These are phyloP conservation scores for Pleurotus tuber-regium DNA, from an alignment of 768 basidiomycete species.

Conservation along the genomic window DNA sequence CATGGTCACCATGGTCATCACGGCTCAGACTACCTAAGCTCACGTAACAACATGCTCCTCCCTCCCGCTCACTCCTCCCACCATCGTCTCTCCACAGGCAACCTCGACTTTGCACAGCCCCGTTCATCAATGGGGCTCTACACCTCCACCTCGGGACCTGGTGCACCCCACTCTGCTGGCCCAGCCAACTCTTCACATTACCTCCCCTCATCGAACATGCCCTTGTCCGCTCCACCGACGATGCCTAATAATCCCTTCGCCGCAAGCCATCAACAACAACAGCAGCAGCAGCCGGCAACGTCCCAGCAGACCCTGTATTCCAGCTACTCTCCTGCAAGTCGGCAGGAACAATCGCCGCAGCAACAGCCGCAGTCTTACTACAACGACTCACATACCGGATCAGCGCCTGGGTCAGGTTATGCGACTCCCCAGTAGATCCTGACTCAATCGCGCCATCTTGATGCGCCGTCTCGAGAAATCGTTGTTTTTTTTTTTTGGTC, in stretches of 20 bases:
- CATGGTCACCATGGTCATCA: conserved; percentile 35
- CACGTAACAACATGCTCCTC: conserved; percentile 38
- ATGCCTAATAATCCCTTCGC: conserved; percentile 44
- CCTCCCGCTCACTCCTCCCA: conserved; percentile 34
- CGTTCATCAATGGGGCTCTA: neutral
- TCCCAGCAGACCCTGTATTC: too few species aligned
- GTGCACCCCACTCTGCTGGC: conserved; percentile 41
- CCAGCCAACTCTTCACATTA: conserved; percentile 33
- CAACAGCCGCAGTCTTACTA: conserved; percentile 16
- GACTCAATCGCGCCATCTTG: conserved; percentile 36
- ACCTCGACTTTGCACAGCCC: conserved; percentile 28
- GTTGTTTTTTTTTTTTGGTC: too few species aligned
- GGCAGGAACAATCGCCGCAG: conserved; percentile 17
- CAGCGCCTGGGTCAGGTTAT: conserved; percentile 45
- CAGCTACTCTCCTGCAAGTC: conserved; percentile 33
- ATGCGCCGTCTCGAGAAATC: too few species aligned
- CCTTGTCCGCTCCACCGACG: conserved; percentile 52
- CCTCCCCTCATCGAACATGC: conserved; percentile 37
- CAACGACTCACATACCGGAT: conserved; percentile 15
- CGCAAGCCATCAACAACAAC: too few species aligned
- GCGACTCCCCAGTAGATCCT: conserved; percentile 38
- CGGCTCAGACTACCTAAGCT: conserved; percentile 37
- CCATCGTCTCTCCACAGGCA: conserved; percentile 31
- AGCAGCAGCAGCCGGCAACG: too few species aligned
- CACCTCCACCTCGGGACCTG: conserved; percentile 31